Conservation (phyloP, 805 yeast species). For the Kazachstania kunashirensis region DNA sequence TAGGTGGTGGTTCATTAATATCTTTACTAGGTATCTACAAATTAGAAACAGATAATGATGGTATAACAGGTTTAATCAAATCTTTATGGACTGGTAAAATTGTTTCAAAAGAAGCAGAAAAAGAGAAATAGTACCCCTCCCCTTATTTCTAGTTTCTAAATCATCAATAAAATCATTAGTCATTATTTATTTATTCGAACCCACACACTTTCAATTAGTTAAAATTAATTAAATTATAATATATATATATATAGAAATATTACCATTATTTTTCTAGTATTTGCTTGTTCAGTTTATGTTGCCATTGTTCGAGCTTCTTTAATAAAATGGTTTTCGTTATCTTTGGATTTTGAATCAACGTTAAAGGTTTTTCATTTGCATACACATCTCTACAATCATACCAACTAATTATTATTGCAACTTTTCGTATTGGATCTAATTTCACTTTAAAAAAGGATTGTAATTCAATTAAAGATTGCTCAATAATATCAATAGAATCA, state of each 20-base stretch:
- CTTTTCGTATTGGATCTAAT: conserved; percentile 17
- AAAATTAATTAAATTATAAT: conserved; percentile 2
- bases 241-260: conserved; percentile 3
- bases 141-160: too few relatives aligned
- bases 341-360: not conserved
- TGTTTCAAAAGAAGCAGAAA: not conserved
- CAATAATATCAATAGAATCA: conserved; percentile 10
- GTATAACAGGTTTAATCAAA: conserved; percentile 43
- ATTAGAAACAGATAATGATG: conserved; percentile 71
- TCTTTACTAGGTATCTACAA: conserved; percentile 74
- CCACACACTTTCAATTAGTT: too few relatives aligned
- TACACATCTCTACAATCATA: conserved; percentile 25
- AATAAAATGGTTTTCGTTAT: conserved; percentile 6
- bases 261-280: too few relatives aligned
- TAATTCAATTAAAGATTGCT: conserved; percentile 16
- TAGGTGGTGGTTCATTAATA: conserved; percentile 62
- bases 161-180: too few relatives aligned
- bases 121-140: too few relatives aligned
- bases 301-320: conserved; percentile 12
- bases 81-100: conserved; percentile 6
- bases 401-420: conserved; percentile 8
- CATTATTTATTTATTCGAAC: too few relatives aligned
- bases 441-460: conserved; percentile 12
- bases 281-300: conserved; percentile 9
- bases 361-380: conserved; percentile 11